Evolutionary conservation across 371 early-diverging fungal species (phyloP), one percentile per base, ranked within the genome.

Genomic region (Umbelopsis sp.): DNA sequence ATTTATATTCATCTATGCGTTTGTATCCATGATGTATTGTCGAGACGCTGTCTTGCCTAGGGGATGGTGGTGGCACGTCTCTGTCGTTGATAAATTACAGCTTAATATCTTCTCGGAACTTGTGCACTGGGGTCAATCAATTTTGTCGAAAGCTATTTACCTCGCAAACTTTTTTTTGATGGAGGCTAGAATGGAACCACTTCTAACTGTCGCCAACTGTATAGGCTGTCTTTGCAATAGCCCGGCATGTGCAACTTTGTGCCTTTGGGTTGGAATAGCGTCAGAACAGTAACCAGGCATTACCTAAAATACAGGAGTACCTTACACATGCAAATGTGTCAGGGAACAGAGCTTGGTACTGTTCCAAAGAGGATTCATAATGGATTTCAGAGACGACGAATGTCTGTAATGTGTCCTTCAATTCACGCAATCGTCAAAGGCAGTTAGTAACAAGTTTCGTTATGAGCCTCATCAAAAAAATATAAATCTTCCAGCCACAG

Each of bases 1-100:
- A 88, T 8, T 83, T 82, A 72, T 82, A 88, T 38, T 76, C 73
- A 65, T 87, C 87, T n/a, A 78, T 63, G 18, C 87, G 76, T 9
- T 78, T 67, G 63, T 75, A 68, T 22, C 83, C 87, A 65, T 85
- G 79, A 48, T 83, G 70, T 29, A 71, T 63, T 63, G 81, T 77
- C 20, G 78, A 76, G 66, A 77, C 76, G 24, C 69, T 73, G 44
- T 82, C 72, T 62, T 69, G 69, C 66, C 76, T 79, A 18, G 87
- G 80, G 32, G 69, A 68, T 38, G 84, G 84, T 41, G 78, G 77
- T 45, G 74, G 71, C 9, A 46, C 63, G 6, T 75, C 67, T 50
- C 78, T 80, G 68, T 53, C 44, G 8, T 48, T 63, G 41, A 41
- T 18, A 46, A 0, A 18, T 8, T 25, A 18, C 16, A 12, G 8